These are phyloP conservation scores for Backusella australiensis DNA, from an alignment of 192 early-diverging fungal genomes.

Conservation along the genomic window DNA sequence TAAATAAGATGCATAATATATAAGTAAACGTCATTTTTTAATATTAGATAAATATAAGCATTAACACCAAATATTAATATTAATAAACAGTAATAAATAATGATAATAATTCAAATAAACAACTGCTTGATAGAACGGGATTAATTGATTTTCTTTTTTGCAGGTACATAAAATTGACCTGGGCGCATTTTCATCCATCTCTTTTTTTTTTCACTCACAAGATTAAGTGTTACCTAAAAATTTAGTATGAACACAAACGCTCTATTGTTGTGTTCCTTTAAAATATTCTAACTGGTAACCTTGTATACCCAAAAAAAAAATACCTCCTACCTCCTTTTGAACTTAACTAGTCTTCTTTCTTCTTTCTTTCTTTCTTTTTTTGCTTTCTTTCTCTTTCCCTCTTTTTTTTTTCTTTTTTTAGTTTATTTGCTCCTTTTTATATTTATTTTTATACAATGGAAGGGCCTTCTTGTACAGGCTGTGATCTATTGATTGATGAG, in stretches of 20 bases:
- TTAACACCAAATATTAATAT: not conserved
- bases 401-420: not conserved
- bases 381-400: not conserved
- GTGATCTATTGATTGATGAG: conserved; percentile 65
- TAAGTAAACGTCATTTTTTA: not conserved
- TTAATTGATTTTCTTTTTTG: not conserved
- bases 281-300: not conserved
- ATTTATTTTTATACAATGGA: conserved; percentile 11
- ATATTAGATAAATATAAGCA: not conserved
- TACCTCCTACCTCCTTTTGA: not conserved
- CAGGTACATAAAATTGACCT: not conserved
- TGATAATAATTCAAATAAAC: not conserved
- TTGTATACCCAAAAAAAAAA: conserved; percentile 1
- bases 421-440: not conserved
- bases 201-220: not conserved
- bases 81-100: not conserved
- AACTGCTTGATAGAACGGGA: not conserved
- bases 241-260: conserved; percentile 7
- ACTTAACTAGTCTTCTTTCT: not conserved
- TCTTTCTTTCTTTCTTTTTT: not conserved
- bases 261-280: conserved; percentile 6
- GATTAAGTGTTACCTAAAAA: not conserved
- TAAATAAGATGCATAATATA: not conserved
- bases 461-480: conserved; percentile 64
- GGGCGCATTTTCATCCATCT: not conserved